Evolutionary conservation across 2,329 filamentous ascomycete species (phyloP), one percentile per base, ranked within the genome.

Genomic region (Fonsecaea pedrosoi): DNA sequence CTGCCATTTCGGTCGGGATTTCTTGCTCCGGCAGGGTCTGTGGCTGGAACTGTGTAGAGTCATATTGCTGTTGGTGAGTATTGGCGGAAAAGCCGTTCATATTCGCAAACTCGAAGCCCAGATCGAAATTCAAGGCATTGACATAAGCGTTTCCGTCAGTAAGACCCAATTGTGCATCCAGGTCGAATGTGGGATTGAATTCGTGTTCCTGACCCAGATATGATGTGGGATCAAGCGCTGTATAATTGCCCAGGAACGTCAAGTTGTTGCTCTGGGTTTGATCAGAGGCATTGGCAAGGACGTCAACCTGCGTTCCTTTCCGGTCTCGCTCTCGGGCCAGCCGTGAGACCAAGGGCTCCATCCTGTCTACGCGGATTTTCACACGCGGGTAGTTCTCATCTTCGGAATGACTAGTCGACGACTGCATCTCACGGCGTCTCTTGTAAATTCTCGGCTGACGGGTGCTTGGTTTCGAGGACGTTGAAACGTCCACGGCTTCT

Each of bases 291-390:
- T 12, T 25, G 9, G 21, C 5, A 5, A 30, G 21, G 4, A 50
- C 21, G 6, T 10, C 45, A 21, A 12, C 45, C 8, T 50, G 45
- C 9, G 25, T 4, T 6, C 42, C 12, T 21, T 6, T 1, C 18
- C 13, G 30, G 10, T 50, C 21, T 9, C 18, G 45, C 21, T 50
- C 45, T 50, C 21, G 45, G 3, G 69, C 67, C 30, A 71, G 55
- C 10, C 69, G 60, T 38, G 65, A 59, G 7, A 69, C 67, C 6
- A 69, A 25, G 13, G 67, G 61, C 15, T 65, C 60, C 48, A 69
- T 69, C 32, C 61, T 64, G 13, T 65, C 61, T 30, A 70, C 61
- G 25, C 65, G 67, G 45, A 70, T 60, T 30, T 68, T 65, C 48
- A 70, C 53, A 4, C 60, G 55, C 6, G 59, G 58, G 12, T 54